Evolutionary conservation across 1,284 basidiomycete species (phyloP), one percentile per base, ranked within the genome.

Genomic region (Thecaphora thlaspeos): DNA sequence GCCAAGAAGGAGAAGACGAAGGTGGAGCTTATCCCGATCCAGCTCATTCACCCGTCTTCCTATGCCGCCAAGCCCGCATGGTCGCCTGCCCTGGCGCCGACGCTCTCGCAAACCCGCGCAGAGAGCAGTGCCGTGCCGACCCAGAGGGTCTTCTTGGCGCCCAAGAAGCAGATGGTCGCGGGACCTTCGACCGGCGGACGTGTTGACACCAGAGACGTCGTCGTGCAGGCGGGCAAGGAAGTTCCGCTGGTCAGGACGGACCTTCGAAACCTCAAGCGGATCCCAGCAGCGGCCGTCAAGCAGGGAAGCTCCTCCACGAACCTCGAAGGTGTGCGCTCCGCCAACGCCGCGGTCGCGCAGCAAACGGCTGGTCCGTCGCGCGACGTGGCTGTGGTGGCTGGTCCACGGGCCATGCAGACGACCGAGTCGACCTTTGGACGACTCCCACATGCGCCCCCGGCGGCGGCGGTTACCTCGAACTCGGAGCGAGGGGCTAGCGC

Each of bases 181-280:
- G n/a, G n/a, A n/a, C n/a, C n/a, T n/a, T n/a, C n/a, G n/a, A n/a
- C n/a, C n/a, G n/a, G n/a, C n/a, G n/a, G n/a, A n/a, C n/a, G n/a
- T n/a, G n/a, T n/a, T n/a, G n/a, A n/a, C n/a, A n/a, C n/a, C n/a
- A n/a, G n/a, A n/a, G n/a, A 52, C 1, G 37, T 63, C 32, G 54
- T 48, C 2, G 34, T 66, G 15, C 43, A 62, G 1, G 54, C 56
- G 19, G 62, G 65, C 0, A 56, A 50, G 7, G 51, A 65, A 43
- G 44, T 69, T 4, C 63, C 67, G 0, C 51, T 48, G n/a, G 37
- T 63, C 28, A 43, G 67, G 2, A 70, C 52, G 5, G 67, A 70
- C 30, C 65, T 70, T 15, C 59, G 61, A 28, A 70, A 70, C 32
- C 43, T 70, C 23, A 64, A 55, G 47, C 54, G 56, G 1, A 57